Evolutionary conservation across 768 basidiomycete species (phyloP).

Genomic region (Hemileccinum rubropunctum): DNA sequence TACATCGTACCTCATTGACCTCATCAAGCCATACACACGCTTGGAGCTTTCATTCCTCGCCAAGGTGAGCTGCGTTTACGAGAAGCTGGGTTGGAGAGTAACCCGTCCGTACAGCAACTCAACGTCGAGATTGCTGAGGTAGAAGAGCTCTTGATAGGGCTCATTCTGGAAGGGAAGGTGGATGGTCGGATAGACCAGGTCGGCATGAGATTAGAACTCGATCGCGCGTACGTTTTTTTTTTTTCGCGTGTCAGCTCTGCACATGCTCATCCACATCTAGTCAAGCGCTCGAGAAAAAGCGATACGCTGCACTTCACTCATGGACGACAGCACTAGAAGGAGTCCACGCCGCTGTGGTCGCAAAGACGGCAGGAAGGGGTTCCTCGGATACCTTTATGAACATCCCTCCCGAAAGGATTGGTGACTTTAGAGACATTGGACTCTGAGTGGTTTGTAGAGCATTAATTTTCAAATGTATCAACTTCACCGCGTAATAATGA

Average conservation of each 20-base stretch:
- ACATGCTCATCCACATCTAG: conserved; percentile 38
- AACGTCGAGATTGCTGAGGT: conserved; percentile 92
- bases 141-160: conserved; percentile 87
- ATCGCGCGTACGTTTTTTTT: conserved; percentile 59
- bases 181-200: conserved; percentile 98
- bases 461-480: conserved; percentile 1
- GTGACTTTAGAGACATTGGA: conserved; percentile 29
- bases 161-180: conserved; percentile 96
- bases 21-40: conserved; percentile 96
- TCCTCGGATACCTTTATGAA: conserved; percentile 33
- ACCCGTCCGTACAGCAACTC: conserved; percentile 65
- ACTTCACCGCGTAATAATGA: conserved; percentile 2
- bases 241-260: neutral
- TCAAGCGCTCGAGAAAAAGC: conserved; percentile 83
- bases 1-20: conserved; percentile 95
- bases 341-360: conserved; percentile 73
- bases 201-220: conserved; percentile 87
- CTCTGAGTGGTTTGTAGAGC: conserved; percentile 15
- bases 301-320: conserved; percentile 75
- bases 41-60: conserved; percentile 92
- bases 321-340: conserved; percentile 82
- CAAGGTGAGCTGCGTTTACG: conserved; percentile 50
- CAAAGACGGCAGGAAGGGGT: conserved; percentile 55
- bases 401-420: conserved; percentile 31
- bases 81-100: neutral